phyloP scores from a whole-genome alignment of 805 yeast genomes.

The Hanseniaspora singularis region DNA sequence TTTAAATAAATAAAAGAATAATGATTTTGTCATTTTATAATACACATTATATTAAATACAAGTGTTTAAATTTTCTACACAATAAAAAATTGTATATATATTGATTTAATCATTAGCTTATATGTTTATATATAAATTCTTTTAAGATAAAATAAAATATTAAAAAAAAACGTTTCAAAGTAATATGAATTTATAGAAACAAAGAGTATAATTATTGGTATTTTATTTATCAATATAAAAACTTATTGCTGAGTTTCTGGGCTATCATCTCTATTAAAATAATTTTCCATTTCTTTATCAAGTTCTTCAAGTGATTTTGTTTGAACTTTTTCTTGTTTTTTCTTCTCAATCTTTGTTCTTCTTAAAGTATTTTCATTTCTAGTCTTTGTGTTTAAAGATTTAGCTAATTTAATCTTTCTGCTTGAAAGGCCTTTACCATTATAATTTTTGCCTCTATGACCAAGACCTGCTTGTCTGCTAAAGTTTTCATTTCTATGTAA shows the following conservation, averaged over 20 bases:
- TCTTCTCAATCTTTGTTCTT: neutral
- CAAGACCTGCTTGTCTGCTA: neutral
- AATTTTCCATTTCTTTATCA: constrained; percentile 27
- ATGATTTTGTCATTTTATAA: no score
- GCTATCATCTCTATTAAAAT: no score
- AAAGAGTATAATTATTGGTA: neutral
- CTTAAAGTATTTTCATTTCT: neutral
- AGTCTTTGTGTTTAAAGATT: neutral
- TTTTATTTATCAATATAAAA: no score
- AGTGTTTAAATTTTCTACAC: no score
- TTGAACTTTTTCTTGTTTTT: neutral
- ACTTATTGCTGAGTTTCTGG: no score
- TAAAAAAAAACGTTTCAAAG: no score
- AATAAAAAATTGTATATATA: neutral
- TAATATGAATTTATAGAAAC: no score
- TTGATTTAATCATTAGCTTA: neutral
- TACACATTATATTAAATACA: no score
- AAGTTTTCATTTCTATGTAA: neutral
- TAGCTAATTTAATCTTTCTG: constrained; percentile 1
- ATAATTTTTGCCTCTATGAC: neutral
- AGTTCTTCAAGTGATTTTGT: constrained; percentile 21
- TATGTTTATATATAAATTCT: neutral
- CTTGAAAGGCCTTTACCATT: constrained; percentile 5
- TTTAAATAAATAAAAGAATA: no score
- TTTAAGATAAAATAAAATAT: neutral